These are phyloP conservation scores for Rhododendron kiyosumense DNA, from an alignment of 148 eudicot species.

Conservation along the genomic window DNA sequence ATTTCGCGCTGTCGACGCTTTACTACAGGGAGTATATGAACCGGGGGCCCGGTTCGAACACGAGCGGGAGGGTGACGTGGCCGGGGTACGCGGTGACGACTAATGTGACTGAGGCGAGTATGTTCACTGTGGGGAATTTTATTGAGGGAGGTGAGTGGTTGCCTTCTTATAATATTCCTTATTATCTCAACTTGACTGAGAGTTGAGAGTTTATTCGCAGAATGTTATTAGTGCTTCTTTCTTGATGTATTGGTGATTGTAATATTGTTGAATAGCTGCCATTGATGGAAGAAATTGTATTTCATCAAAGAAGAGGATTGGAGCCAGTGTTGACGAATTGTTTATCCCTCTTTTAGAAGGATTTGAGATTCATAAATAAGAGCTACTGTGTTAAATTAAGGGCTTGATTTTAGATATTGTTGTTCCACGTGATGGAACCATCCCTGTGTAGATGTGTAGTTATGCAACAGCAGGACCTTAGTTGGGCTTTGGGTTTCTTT, in stretches of 20 bases:
- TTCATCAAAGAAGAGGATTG: not conserved
- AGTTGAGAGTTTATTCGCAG: not conserved
- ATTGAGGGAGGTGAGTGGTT: slow-evolving; percentile 70
- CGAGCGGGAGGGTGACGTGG: slow-evolving; percentile 70
- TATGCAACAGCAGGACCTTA: not conserved
- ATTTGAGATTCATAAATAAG: not conserved
- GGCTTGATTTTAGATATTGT: not conserved
- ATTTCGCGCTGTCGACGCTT: slow-evolving; percentile 55
- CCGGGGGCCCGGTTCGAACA: slow-evolving; percentile 65
- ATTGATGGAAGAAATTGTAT: not conserved
- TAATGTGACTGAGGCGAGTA: slow-evolving; percentile 41
- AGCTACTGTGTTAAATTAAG: too few species aligned
- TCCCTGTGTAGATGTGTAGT: not conserved
- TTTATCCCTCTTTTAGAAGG: not conserved
- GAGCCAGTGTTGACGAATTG: too few species aligned
- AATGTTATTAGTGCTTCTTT: not conserved
- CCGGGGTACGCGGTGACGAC: slow-evolving; percentile 54
- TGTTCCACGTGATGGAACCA: not conserved
- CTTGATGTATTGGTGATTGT: not conserved
- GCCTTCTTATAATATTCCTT: slow-evolving; percentile 39
- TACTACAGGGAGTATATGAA: slow-evolving; percentile 75
- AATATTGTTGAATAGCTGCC: not conserved
- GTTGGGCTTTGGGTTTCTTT: not conserved
- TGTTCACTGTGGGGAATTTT: slow-evolving; percentile 57
- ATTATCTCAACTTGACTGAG: slow-evolving; percentile 41